Conservation (phyloP, 176 grass and related monocot species). For the Oryza meridionalis region DNA sequence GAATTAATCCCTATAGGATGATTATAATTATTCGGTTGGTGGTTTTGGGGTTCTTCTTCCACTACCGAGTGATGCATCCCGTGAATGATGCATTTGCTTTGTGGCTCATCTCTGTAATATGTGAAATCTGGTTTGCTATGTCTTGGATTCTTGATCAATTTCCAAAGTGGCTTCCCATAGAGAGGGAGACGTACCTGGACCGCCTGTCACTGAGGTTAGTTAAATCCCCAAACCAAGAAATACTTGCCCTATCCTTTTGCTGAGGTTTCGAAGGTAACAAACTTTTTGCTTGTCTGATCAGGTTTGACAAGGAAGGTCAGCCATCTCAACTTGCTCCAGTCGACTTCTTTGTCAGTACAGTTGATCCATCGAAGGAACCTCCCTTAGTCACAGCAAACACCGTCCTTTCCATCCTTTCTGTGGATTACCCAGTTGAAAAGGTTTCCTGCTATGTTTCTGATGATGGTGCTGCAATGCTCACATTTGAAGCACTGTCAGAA, state of each 20-base stretch:
- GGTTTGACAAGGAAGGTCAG: slow-evolving; percentile 90
- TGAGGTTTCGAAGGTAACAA: slow-evolving; percentile 24
- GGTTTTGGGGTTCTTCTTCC: slow-evolving; percentile 94
- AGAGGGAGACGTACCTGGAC: slow-evolving; percentile 94
- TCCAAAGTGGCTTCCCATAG: slow-evolving; percentile 93
- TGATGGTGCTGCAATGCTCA: slow-evolving; percentile 97
- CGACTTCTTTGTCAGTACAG: slow-evolving; percentile 94
- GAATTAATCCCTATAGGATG: slow-evolving; percentile 92
- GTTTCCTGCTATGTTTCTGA: slow-evolving; percentile 98
- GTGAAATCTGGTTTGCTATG: slow-evolving; percentile 94
- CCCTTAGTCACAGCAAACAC: slow-evolving; percentile 95
- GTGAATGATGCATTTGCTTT: slow-evolving; percentile 81
- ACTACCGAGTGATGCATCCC: slow-evolving; percentile 84
- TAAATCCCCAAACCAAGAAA: slow-evolving; percentile 29
- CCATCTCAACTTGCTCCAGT: slow-evolving; percentile 70
- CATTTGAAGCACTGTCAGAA: slow-evolving; percentile 88
- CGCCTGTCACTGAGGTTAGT: slow-evolving; percentile 84
- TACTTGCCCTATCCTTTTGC: slow-evolving; percentile 20
- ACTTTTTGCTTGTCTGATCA: slow-evolving; percentile 43
- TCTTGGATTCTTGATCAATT: slow-evolving; percentile 99
- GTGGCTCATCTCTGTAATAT: slow-evolving; percentile 96
- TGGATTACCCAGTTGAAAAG: slow-evolving; percentile 89
- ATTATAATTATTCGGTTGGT: slow-evolving; percentile 92
- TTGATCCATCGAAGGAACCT: slow-evolving; percentile 89
- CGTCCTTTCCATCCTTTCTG: slow-evolving; percentile 86